Evolutionary conservation across 768 basidiomycete species (phyloP).

Genomic region (Tricholoma sp.): DNA sequence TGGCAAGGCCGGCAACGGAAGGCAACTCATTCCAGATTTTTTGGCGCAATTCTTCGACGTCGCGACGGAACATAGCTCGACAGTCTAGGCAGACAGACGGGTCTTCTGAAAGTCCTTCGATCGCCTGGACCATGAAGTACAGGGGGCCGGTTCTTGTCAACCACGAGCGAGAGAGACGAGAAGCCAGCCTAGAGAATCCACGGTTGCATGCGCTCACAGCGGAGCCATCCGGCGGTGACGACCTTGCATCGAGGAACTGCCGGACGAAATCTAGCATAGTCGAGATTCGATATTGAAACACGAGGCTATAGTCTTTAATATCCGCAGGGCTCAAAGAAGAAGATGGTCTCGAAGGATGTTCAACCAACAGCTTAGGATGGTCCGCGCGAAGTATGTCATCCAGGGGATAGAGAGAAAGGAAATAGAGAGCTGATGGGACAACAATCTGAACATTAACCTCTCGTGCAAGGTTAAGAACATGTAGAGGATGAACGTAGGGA

Average conservation of each 20-base stretch:
- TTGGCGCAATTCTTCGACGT: conserved; percentile 33
- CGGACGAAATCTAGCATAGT: conserved; percentile 45
- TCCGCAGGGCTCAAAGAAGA: conserved; percentile 36
- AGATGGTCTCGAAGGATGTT: conserved; percentile 47
- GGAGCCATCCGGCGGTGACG: conserved; percentile 23
- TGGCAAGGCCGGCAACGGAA: conserved; percentile 35
- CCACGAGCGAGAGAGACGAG: conserved; percentile 44
- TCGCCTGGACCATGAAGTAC: conserved; percentile 48
- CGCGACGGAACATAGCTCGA: conserved; percentile 34
- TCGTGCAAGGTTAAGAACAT: conserved; percentile 50
- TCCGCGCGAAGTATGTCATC: conserved; percentile 41
- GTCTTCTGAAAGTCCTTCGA: conserved; percentile 32
- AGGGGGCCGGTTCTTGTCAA: conserved; percentile 45
- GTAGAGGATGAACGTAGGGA: conserved; percentile 55
- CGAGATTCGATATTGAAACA: conserved; percentile 53
- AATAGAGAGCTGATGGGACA: conserved; percentile 49
- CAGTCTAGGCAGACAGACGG: conserved; percentile 39
- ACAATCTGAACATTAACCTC: conserved; percentile 43
- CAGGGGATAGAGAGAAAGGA: conserved; percentile 53
- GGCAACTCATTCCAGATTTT: conserved; percentile 47
- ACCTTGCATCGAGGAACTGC: conserved; percentile 30
- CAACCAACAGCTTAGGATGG: conserved; percentile 46
- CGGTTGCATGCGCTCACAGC: conserved; percentile 28
- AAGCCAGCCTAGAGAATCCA: conserved; percentile 37
- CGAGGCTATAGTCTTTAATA: conserved; percentile 46